Percentiles rank a stretch among this genome's conserved stretches.
These are phyloP conservation scores for Xylaria sp. DNA, from an alignment of 2,329 filamentous ascomycete species.

Conservation along the genomic window DNA sequence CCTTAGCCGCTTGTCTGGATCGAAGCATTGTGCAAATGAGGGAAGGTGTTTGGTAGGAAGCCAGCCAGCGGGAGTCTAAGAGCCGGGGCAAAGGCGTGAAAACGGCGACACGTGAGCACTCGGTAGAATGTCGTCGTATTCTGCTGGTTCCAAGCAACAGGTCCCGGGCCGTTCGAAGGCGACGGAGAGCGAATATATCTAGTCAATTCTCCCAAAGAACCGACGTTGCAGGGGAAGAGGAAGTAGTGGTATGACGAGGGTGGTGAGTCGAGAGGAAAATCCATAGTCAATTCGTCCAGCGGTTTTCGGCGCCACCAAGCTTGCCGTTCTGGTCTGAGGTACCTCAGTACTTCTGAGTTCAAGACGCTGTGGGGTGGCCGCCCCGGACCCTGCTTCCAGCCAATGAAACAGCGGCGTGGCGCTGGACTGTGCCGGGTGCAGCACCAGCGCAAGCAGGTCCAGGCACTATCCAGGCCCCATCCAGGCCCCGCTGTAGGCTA, in stretches of 20 bases:
- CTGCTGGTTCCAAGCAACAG: not conserved
- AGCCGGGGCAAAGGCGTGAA: constrained; percentile 9
- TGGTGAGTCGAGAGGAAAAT: constrained; percentile 21
- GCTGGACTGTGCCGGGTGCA: too few relatives aligned
- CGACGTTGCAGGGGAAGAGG: not conserved
- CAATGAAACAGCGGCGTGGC: constrained; percentile 5
- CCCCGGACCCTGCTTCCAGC: not conserved
- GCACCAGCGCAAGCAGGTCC: too few relatives aligned
- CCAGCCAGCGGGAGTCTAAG: constrained; percentile 7
- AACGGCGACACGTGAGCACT: not conserved
- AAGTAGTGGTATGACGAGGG: not conserved
- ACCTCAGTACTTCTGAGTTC: not conserved
- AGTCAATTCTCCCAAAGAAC: constrained; percentile 6
- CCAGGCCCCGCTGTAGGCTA: constrained; percentile 1
- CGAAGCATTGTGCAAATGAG: constrained; percentile 53
- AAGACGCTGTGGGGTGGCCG: constrained; percentile 18
- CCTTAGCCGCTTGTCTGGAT: constrained; percentile 53
- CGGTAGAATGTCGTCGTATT: not conserved
- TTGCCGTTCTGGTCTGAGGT: not conserved
- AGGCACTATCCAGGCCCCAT: too few relatives aligned
- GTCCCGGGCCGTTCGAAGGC: not conserved
- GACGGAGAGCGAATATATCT: not conserved
- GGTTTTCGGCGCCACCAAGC: constrained; percentile 24
- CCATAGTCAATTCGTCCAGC: constrained; percentile 14
- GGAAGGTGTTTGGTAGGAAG: constrained; percentile 22